A percentile compares a stretch with the other conserved stretches of the same genome.
phyloP scores from a whole-genome alignment of 164 flowering plant species.

The Akebia trifoliata region DNA sequence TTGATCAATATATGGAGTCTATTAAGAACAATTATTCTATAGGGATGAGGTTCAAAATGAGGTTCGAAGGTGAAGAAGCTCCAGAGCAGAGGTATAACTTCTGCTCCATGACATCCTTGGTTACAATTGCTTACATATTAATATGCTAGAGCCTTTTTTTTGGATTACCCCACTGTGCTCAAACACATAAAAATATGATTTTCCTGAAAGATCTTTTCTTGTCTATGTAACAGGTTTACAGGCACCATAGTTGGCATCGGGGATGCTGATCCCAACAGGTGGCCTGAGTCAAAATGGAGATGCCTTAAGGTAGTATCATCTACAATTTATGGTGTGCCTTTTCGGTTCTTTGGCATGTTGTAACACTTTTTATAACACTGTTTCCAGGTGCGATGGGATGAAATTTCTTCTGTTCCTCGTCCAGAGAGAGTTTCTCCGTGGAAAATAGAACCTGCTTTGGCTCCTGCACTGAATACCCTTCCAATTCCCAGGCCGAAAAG shows the following conservation, averaged over 20 bases:
- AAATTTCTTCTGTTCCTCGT: conserved; percentile 66
- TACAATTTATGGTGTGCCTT: neutral
- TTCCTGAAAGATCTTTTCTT: no score
- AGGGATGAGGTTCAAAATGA: conserved; percentile 98
- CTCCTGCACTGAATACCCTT: conserved; percentile 66
- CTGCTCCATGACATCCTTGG: neutral
- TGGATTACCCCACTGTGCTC: neutral
- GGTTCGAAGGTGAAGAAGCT: conserved; percentile 99
- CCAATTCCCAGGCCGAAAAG: conserved; percentile 72
- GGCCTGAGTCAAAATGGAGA: conserved; percentile 91
- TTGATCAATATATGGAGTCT: conserved; percentile 79
- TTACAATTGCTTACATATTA: no score
- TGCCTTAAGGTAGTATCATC: conserved; percentile 84
- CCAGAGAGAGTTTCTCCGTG: conserved; percentile 98
- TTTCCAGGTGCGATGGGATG: conserved; percentile 93
- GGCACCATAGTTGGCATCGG: conserved; percentile 89
- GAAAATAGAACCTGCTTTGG: conserved; percentile 83
- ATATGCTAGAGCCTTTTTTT: neutral
- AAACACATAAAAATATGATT: no score
- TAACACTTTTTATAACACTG: neutral
- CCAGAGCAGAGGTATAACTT: conserved; percentile 90
- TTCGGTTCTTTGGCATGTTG: conserved; percentile 9
- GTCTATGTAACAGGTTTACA: conserved; percentile 49
- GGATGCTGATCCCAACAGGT: conserved; percentile 68
- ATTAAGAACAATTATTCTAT: conserved; percentile 62